Conservation (phyloP, 2,329 filamentous ascomycete genomes). For the Pseudogymnoascus sp. region DNA sequence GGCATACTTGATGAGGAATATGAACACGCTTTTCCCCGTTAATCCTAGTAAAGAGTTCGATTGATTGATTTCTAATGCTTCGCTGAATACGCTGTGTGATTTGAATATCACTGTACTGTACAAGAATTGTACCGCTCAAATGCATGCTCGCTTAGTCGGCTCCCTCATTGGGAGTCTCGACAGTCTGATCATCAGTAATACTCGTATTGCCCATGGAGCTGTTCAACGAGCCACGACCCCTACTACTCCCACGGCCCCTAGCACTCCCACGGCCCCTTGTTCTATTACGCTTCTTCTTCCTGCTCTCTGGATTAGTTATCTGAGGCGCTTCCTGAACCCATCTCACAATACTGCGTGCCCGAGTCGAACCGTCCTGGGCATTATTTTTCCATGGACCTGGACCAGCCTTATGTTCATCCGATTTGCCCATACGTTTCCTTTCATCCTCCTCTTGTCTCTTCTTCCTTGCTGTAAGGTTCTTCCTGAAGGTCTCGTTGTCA, state of each 20-base stretch:
- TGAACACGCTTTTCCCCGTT: not conserved
- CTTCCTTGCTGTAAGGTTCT: constrained; percentile 54
- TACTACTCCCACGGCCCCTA: not conserved
- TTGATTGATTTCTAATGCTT: not conserved
- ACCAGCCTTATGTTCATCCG: constrained; percentile 49
- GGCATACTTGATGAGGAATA: constrained; percentile 1
- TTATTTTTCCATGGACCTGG: not conserved
- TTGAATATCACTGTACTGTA: not conserved
- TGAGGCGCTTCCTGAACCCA: constrained; percentile 59
- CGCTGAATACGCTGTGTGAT: constrained; percentile 2
- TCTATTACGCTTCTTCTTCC: not conserved
- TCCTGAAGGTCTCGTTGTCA: constrained; percentile 58
- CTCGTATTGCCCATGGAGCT: not conserved
- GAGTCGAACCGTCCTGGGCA: constrained; percentile 45
- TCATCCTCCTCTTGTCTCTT: constrained; percentile 50
- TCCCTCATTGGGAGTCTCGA: not conserved
- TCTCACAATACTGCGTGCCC: constrained; percentile 58
- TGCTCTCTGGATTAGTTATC: not conserved
- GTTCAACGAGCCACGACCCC: not conserved
- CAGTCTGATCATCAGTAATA: not conserved
- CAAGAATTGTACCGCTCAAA: not conserved
- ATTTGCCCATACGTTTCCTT: constrained; percentile 21
- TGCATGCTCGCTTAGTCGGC: not conserved
- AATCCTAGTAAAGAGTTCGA: not conserved
- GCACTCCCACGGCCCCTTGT: not conserved